Evolutionary conservation across 1,139 yeast genomes (phyloP).

Genomic region (Pichia sp.): DNA sequence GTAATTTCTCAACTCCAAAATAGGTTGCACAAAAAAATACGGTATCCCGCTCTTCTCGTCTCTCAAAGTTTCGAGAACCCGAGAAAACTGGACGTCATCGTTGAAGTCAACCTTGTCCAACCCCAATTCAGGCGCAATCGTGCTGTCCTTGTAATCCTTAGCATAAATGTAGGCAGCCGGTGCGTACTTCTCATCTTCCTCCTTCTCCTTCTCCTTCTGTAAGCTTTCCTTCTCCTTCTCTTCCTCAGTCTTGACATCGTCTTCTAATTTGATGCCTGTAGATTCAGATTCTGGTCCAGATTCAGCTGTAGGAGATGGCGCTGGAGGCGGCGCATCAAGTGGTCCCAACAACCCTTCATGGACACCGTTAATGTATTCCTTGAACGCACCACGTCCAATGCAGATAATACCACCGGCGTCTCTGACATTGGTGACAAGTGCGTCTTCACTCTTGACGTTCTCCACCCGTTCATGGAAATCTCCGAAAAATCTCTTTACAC

Average conservation of each 20-base stretch:
- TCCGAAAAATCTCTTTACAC: conserved; percentile 45
- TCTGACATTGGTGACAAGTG: conserved; percentile 36
- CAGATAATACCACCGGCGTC: conserved; percentile 84
- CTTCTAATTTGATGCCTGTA: conserved; percentile 4
- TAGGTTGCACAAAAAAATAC: conserved; percentile 66
- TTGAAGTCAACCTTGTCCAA: conserved; percentile 27
- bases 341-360: conserved; percentile 97
- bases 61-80: conserved; percentile 14
- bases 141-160: conserved; percentile 48
- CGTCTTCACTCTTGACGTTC: conserved; percentile 44
- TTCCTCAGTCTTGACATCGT: conserved; percentile 7
- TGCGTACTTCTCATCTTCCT: conserved; percentile 35
- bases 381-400: conserved; percentile 92
- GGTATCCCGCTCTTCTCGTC: conserved; percentile 43
- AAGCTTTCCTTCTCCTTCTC: conserved; percentile 17
- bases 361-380: conserved; percentile 83
- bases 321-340: conserved; percentile 53
- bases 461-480: conserved; percentile 11
- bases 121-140: conserved; percentile 57
- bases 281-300: conserved; percentile 9
- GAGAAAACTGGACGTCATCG: conserved; percentile 19
- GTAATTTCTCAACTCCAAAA: conserved; percentile 68
- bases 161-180: conserved; percentile 63
- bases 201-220: conserved; percentile 32
- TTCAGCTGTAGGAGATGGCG: conserved; percentile 9